Percentiles rank a stretch among this genome's conserved stretches.
These are phyloP conservation scores for Acanthamoeba royreba DNA, from an alignment of 208 protist species.

Conservation along the genomic window DNA sequence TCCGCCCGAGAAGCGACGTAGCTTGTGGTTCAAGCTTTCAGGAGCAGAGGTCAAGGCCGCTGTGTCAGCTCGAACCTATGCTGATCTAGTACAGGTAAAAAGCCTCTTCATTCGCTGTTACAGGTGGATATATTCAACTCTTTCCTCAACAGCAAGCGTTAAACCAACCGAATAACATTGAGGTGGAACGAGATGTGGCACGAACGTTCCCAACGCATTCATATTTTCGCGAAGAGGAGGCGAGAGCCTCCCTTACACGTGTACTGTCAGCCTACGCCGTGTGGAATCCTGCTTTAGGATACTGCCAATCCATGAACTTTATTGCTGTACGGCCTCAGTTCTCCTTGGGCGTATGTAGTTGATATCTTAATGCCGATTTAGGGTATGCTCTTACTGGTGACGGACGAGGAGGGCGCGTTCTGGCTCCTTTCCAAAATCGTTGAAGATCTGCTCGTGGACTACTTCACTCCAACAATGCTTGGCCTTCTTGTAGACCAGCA, in stretches of 20 bases:
- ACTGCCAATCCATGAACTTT: slow-evolving; percentile 57
- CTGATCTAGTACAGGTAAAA: not conserved
- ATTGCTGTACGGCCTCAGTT: not conserved
- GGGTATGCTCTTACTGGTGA: slow-evolving; percentile 21
- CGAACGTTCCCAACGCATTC: slow-evolving; percentile 17
- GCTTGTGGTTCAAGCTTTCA: slow-evolving; percentile 48
- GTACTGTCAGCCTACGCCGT: slow-evolving; percentile 33
- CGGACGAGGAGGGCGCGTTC: slow-evolving; percentile 33
- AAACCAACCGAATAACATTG: not conserved
- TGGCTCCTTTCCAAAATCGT: slow-evolving; percentile 44
- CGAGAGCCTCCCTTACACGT: not conserved
- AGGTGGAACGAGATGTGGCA: slow-evolving; percentile 22
- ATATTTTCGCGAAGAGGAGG: slow-evolving; percentile 12
- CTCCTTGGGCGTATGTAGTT: not conserved
- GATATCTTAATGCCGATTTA: not conserved
- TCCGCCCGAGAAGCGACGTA: not conserved
- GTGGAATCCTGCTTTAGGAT: slow-evolving; percentile 10
- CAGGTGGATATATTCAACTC: not conserved
- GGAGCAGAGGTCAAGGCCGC: slow-evolving; percentile 39
- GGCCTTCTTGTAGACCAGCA: slow-evolving; percentile 43
- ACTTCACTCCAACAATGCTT: slow-evolving; percentile 7
- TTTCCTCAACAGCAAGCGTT: not conserved
- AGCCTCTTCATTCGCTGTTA: not conserved
- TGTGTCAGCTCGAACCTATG: not conserved
- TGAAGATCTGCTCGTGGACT: slow-evolving; percentile 28